Evolutionary conservation across 2,329 filamentous ascomycete genomes (phyloP).

Genomic region (Lachnellula willkommii): DNA sequence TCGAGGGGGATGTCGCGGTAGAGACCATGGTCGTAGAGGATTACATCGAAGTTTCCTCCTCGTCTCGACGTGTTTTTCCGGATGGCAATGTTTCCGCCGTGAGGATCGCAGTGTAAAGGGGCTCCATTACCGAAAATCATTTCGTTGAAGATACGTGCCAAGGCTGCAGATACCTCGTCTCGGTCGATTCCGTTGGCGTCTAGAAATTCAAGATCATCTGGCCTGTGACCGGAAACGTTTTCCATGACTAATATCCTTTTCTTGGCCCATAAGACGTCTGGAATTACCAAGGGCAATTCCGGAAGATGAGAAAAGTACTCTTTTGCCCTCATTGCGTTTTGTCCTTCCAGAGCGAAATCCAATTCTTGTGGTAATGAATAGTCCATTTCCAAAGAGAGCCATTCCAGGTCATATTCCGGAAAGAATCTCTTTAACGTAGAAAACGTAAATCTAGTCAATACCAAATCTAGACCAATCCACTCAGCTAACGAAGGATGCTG

Average conservation of each 20-base stretch:
- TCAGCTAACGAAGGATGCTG: conserved; percentile 87
- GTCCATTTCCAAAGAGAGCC: conserved; percentile 92
- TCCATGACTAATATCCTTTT: conserved; percentile 93
- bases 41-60: conserved; percentile 81
- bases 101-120: conserved; percentile 91
- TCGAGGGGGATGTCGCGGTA: conserved; percentile 84
- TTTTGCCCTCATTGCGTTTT: conserved; percentile 74
- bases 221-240: conserved; percentile 76
- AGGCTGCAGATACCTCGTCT: conserved; percentile 87
- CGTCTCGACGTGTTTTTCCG: conserved; percentile 63
- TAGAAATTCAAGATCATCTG: conserved; percentile 83
- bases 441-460: conserved; percentile 84
- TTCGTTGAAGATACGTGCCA: conserved; percentile 94
- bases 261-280: conserved; percentile 83
- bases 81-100: conserved; percentile 93
- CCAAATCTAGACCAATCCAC: conserved; percentile 84
- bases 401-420: conserved; percentile 95
- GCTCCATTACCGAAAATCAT: conserved; percentile 95
- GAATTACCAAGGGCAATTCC: conserved; percentile 78
- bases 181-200: conserved; percentile 84
- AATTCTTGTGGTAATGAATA: conserved; percentile 84
- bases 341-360: conserved; percentile 79
- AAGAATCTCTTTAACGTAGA: conserved; percentile 87
- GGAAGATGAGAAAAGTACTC: conserved; percentile 73
- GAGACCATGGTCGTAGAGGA: conserved; percentile 94